A percentile compares a stretch with the other conserved stretches of the same genome.
These are phyloP conservation scores for Lecanicillium sp. DNA, from an alignment of 2,329 filamentous ascomycete species.

Conservation along the genomic window DNA sequence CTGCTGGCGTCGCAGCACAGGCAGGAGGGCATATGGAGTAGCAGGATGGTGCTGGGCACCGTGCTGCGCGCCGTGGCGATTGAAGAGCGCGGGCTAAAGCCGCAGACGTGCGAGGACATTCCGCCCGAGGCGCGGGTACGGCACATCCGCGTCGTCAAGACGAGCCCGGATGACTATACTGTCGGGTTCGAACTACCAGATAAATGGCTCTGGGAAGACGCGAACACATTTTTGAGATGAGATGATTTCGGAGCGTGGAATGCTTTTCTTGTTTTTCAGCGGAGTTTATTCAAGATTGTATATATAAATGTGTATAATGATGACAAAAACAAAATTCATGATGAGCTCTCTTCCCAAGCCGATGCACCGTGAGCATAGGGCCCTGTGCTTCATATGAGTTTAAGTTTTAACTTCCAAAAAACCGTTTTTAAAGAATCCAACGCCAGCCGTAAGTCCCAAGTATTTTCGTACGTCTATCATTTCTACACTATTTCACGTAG, in stretches of 20 bases:
- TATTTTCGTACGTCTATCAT: not conserved
- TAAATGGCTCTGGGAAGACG: slow-evolving; percentile 10
- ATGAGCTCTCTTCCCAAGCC: too few species aligned
- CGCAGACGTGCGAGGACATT: slow-evolving; percentile 8
- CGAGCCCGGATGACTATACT: slow-evolving; percentile 1
- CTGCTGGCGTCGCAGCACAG: slow-evolving; percentile 5
- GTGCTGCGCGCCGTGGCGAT: slow-evolving; percentile 2
- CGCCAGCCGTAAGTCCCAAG: slow-evolving; percentile 1
- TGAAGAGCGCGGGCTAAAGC: slow-evolving; percentile 1
- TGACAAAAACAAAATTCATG: too few species aligned
- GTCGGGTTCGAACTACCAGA: slow-evolving; percentile 4
- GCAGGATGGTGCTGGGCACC: not conserved
- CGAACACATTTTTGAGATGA: slow-evolving; percentile 2
- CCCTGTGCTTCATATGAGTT: too few species aligned
- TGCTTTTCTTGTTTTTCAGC: not conserved
- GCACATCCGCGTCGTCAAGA: slow-evolving; percentile 1
- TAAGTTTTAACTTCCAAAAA: too few species aligned
- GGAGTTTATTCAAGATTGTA: not conserved
- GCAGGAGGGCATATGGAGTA: slow-evolving; percentile 13
- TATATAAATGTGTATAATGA: too few species aligned
- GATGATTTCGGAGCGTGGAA: too few species aligned
- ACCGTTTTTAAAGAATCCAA: not conserved
- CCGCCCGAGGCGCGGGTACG: slow-evolving; percentile 8
- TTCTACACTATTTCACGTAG: not conserved
- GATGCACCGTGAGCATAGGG: too few species aligned